A percentile compares a stretch with the other conserved stretches of the same genome.
These are phyloP conservation scores for Pseudogymnoascus sp. DNA, from an alignment of 2,329 filamentous ascomycete genomes.

Conservation along the genomic window DNA sequence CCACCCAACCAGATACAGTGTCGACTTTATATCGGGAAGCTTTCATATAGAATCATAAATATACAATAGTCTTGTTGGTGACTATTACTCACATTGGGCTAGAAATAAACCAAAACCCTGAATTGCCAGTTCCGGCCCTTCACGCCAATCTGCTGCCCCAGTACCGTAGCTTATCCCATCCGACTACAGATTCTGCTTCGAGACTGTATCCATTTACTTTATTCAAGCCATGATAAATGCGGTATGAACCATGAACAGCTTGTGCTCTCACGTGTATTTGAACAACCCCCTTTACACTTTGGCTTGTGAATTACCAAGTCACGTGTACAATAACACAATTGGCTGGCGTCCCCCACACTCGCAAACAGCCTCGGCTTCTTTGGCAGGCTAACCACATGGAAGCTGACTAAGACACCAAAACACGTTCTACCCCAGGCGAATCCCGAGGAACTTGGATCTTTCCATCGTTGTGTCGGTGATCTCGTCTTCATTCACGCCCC, in stretches of 20 bases:
- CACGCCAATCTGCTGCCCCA: no score
- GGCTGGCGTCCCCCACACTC: neutral
- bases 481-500: neutral
- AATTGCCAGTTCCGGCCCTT: neutral
- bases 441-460: constrained; percentile 4
- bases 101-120: neutral
- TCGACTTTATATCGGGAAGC: neutral
- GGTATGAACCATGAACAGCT: neutral
- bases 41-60: no score
- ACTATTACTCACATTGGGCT: neutral
- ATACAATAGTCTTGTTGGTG: no score
- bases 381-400: neutral
- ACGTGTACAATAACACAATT: neutral
- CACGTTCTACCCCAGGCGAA: neutral
- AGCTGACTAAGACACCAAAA: neutral
- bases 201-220: neutral
- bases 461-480: neutral
- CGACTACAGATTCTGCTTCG: no score
- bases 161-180: neutral
- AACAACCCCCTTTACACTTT: neutral
- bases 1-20: neutral
- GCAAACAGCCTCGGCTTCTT: neutral
- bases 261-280: neutral
- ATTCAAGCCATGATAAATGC: neutral
- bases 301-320: neutral